Evolutionary conservation across 352 stramenopile genomes (phyloP).

Genomic region (Elongisporangium senticosum): DNA sequence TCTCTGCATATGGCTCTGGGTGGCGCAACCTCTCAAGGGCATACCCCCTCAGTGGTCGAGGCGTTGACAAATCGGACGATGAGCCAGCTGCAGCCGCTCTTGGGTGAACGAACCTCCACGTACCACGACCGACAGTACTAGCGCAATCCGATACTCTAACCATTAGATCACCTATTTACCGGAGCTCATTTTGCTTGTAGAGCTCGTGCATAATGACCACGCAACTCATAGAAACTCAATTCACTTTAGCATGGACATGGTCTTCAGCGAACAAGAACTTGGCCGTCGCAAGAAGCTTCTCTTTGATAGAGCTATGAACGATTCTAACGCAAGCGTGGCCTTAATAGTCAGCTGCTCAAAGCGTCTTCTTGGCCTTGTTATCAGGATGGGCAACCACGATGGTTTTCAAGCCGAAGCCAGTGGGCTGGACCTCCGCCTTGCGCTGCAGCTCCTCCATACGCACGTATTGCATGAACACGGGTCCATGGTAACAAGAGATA

Average conservation of each 20-base stretch:
- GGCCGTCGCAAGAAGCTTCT: no score
- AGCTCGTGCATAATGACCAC: no score
- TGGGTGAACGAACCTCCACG: not conserved
- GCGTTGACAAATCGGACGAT: not conserved
- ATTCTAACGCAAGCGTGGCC: not conserved
- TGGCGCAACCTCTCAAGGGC: not conserved
- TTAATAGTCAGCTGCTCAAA: not conserved
- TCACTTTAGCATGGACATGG: no score
- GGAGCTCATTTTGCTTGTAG: no score
- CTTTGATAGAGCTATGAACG: no score
- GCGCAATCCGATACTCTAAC: not conserved
- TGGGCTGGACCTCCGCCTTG: slow-evolving; percentile 21
- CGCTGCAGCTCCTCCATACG: slow-evolving; percentile 34
- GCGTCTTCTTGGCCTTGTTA: slow-evolving; percentile 13
- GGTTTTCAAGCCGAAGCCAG: slow-evolving; percentile 27
- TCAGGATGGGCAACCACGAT: slow-evolving; percentile 19
- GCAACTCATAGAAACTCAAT: no score
- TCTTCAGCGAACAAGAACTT: no score
- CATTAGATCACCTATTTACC: not conserved
- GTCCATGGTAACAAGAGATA: slow-evolving; percentile 40
- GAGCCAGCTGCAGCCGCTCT: not conserved
- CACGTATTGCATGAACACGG: slow-evolving; percentile 58
- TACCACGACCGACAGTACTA: not conserved
- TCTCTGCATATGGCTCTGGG: slow-evolving; percentile 35
- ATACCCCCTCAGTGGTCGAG: not conserved